phyloP scores from a whole-genome alignment of 1,284 basidiomycete species.

The Ustilago xerochloae region DNA sequence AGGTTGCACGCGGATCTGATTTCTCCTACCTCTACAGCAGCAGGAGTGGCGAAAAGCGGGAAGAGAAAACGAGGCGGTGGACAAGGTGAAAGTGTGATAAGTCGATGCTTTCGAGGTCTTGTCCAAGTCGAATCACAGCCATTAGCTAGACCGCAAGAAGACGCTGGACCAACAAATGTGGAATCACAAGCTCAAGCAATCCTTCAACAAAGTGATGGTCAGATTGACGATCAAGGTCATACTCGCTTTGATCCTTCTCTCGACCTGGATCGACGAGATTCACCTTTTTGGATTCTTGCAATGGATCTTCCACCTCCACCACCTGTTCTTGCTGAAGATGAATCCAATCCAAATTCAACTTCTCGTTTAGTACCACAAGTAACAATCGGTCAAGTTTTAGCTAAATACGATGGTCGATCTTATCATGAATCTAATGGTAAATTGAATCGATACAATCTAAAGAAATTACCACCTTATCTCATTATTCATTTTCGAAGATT shows the following conservation, averaged over 20 bases:
- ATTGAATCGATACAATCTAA: slow-evolving; percentile 83
- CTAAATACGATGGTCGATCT: slow-evolving; percentile 87
- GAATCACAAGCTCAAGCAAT: slow-evolving; percentile 12
- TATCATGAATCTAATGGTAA: slow-evolving; percentile 54
- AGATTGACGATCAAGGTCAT: slow-evolving; percentile 54
- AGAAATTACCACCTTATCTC: slow-evolving; percentile 87
- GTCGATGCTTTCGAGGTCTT: slow-evolving; percentile 92
- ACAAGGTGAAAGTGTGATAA: slow-evolving; percentile 75
- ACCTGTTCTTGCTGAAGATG: slow-evolving; percentile 88
- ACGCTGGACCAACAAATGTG: background rate
- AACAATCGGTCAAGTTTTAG: slow-evolving; percentile 86
- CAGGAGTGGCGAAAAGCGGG: slow-evolving; percentile 73
- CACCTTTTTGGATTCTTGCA: slow-evolving; percentile 94
- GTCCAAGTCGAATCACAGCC: slow-evolving; percentile 87
- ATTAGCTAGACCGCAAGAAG: slow-evolving; percentile 6
- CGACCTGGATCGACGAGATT: slow-evolving; percentile 84
- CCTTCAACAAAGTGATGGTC: slow-evolving; percentile 32
- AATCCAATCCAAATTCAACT: slow-evolving; percentile 78
- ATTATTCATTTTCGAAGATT: slow-evolving; percentile 97
- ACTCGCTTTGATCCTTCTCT: slow-evolving; percentile 58
- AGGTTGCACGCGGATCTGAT: slow-evolving; percentile 86
- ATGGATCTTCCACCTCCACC: slow-evolving; percentile 90
- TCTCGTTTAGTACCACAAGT: slow-evolving; percentile 96
- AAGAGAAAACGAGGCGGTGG: slow-evolving; percentile 35
- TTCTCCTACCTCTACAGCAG: background rate